phyloP scores from a whole-genome alignment of 192 early-diverging fungal genomes.

The Rhizophagus sp. region DNA sequence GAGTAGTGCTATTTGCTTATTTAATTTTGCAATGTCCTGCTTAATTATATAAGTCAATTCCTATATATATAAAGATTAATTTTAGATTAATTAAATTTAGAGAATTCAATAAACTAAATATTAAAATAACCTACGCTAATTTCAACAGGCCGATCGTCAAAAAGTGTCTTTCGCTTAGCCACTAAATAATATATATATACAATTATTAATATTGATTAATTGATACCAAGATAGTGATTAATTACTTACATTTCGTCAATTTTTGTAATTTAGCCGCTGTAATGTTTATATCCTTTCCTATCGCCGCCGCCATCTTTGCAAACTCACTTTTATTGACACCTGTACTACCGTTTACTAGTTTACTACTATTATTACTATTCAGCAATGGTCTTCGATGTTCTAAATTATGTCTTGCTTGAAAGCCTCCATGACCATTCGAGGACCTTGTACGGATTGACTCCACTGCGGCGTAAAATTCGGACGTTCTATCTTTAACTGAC shows the following conservation, averaged over 20 bases:
- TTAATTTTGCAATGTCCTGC: slow-evolving; percentile 93
- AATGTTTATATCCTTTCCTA: slow-evolving; percentile 85
- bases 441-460: slow-evolving; percentile 65
- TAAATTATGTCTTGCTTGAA: slow-evolving; percentile 30
- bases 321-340: slow-evolving; percentile 71
- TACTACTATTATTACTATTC: slow-evolving; percentile 28
- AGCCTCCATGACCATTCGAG: slow-evolving; percentile 33
- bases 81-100: neutral
- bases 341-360: slow-evolving; percentile 11
- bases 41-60: slow-evolving; percentile 94
- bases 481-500: slow-evolving; percentile 73
- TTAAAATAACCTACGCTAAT: slow-evolving; percentile 67
- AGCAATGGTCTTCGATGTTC: slow-evolving; percentile 43
- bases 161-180: slow-evolving; percentile 94
- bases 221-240: neutral
- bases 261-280: slow-evolving; percentile 84
- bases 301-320: slow-evolving; percentile 75
- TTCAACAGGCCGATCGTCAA: slow-evolving; percentile 95
- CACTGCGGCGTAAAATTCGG: slow-evolving; percentile 83
- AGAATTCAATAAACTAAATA: too few species aligned
- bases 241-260: slow-evolving; percentile 65
- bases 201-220: too few species aligned
- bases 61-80: slow-evolving; percentile 32
- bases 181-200: slow-evolving; percentile 39
- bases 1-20: slow-evolving; percentile 89